Conservation (phyloP, 192 early-diverging fungal species). For the Gaertneriomyces semiglobifer region DNA sequence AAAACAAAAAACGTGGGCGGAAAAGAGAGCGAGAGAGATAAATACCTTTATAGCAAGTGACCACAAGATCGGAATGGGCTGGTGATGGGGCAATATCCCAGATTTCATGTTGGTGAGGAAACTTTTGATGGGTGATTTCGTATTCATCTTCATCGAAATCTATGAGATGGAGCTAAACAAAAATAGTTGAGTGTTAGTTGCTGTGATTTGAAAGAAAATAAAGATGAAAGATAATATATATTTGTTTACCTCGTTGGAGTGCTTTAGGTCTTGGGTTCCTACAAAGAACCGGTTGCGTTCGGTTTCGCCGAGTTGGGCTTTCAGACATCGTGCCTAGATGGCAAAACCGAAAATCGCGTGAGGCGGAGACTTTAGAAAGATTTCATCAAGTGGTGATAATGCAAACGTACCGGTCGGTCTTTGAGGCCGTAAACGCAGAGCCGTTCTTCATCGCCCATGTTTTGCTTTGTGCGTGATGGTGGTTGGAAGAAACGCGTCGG, state of each 20-base stretch:
- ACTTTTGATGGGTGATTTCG: conserved; percentile 56
- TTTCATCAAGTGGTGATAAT: too few relatives aligned
- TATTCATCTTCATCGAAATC: conserved; percentile 72
- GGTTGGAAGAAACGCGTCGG: too few relatives aligned
- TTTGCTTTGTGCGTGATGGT: too few relatives aligned
- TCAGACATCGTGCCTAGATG: conserved; percentile 38
- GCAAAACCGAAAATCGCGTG: too few relatives aligned
- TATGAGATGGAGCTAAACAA: conserved; percentile 65
- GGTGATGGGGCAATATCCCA: conserved; percentile 64
- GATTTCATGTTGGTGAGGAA: conserved; percentile 63
- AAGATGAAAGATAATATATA: too few relatives aligned
- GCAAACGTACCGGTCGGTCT: too few relatives aligned
- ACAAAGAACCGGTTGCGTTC: conserved; percentile 73
- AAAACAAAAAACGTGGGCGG: background rate
- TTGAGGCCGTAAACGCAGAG: too few relatives aligned
- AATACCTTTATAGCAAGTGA: conserved; percentile 52
- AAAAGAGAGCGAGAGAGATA: background rate
- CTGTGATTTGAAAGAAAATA: background rate
- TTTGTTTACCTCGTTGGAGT: conserved; percentile 65
- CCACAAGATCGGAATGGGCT: conserved; percentile 51
- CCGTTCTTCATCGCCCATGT: too few relatives aligned
- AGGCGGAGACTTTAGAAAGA: too few relatives aligned
- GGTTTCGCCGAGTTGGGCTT: conserved; percentile 54
- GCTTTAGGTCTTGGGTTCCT: conserved; percentile 58
- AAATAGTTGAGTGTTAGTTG: background rate